Evolutionary conservation across 805 yeast genomes (phyloP), one percentile per base, ranked within the genome.

Genomic region (Metschnikowia chrysomelidarum): DNA sequence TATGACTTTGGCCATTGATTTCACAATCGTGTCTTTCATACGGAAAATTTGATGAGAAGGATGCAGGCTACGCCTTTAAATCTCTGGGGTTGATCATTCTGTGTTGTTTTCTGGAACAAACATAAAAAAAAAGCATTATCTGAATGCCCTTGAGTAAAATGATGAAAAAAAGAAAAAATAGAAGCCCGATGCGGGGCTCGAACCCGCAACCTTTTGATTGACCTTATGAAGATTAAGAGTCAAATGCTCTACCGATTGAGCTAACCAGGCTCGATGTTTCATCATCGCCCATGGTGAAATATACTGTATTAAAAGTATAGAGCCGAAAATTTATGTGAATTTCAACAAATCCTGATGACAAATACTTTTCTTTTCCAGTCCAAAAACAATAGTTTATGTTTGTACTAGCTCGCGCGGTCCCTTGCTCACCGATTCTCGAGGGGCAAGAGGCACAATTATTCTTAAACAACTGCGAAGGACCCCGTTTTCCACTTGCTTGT

Each of bases 111-210:
- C 15, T 28, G 8, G 11, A 7, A 30, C 14, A 9, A 4, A 8
- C 21, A 14, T 13, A 18, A 11, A 23, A 30, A 13, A 23, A 29
- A 12, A 3, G 11, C 16, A n/a, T n/a, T n/a, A n/a, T n/a, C n/a
- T n/a, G n/a, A n/a, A n/a, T n/a, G n/a, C n/a, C n/a, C n/a, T n/a
- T n/a, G n/a, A n/a, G n/a, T n/a, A n/a, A n/a, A n/a, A n/a, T n/a
- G n/a, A n/a, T n/a, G n/a, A 18, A 11, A 26, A 22, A 28, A 11
- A n/a, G 16, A 14, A 44, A 44, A 47, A 44, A 25, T 24, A 15
- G 21, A 37, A 47, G 51, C 51, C 51, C 51, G 51, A 44, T 47
- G 51, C 51, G 51, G 51, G 51, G 51, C 47, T 47, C 51, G 51
- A 46, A 46, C 51, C 51, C 49, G 51, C 51, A 46, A 46, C 51